Percentiles rank a stretch among this genome's conserved stretches.
These are phyloP conservation scores for Leccinum subgranulosum DNA, from an alignment of 768 basidiomycete genomes.

Conservation along the genomic window DNA sequence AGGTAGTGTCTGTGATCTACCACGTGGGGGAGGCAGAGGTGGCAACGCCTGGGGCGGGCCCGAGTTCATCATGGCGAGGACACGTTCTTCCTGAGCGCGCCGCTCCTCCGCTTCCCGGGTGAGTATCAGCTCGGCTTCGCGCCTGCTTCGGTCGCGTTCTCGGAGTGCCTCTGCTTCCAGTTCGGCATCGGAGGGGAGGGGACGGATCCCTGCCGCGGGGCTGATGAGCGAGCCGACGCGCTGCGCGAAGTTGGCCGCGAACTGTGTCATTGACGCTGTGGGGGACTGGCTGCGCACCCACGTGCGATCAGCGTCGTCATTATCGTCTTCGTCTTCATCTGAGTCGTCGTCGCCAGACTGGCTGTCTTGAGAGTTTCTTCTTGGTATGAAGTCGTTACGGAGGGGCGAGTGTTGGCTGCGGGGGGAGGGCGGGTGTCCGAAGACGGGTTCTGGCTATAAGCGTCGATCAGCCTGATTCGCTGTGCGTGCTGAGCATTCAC, in stretches of 20 bases:
- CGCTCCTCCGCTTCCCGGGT: constrained; percentile 69
- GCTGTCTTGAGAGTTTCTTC: constrained; percentile 48
- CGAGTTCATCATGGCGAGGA: constrained; percentile 67
- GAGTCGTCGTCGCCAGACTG: constrained; percentile 40
- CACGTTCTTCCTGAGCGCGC: constrained; percentile 65
- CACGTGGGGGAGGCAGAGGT: constrained; percentile 63
- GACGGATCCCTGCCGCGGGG: constrained; percentile 42
- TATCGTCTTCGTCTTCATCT: constrained; percentile 36
- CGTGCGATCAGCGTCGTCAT: constrained; percentile 22
- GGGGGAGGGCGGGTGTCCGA: constrained; percentile 32
- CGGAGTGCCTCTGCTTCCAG: constrained; percentile 77
- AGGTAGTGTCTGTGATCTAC: constrained; percentile 52
- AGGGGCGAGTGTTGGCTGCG: constrained; percentile 69
- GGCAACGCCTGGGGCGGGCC: constrained; percentile 40
- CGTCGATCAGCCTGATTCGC: constrained; percentile 11
- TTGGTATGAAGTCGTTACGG: constrained; percentile 55
- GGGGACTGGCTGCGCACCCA: constrained; percentile 45
- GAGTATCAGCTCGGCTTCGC: constrained; percentile 77
- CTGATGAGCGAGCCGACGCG: constrained; percentile 68
- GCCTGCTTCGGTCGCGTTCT: constrained; percentile 71
- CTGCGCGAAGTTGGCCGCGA: constrained; percentile 73
- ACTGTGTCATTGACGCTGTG: constrained; percentile 68
- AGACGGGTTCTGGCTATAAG: constrained; percentile 44
- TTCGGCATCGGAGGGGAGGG: constrained; percentile 68
- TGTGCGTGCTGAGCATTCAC: neutral